Conservation (phyloP, 2,329 filamentous ascomycete genomes). For the Aspergillus sp. region DNA sequence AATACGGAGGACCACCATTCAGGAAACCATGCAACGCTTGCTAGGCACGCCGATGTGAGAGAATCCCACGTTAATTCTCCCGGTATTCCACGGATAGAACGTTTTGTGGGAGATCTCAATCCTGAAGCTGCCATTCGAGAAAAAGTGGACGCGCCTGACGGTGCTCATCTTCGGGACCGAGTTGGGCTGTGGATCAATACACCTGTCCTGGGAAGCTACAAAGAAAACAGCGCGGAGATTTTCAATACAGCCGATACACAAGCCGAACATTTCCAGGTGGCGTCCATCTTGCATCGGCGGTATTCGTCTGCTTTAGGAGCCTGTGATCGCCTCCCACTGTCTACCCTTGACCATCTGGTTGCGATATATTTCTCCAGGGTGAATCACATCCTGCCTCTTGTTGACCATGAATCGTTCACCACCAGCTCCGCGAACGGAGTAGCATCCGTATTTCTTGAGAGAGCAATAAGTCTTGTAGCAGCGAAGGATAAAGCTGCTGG, state of each 20-base stretch:
- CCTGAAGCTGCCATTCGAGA: slow-evolving; percentile 42
- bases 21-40: not conserved
- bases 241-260: not conserved
- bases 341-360: slow-evolving; percentile 33
- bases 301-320: slow-evolving; percentile 27
- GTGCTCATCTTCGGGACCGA: slow-evolving; percentile 27
- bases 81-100: slow-evolving; percentile 22
- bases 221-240: not conserved
- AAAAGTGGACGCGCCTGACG: slow-evolving; percentile 24
- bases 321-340: slow-evolving; percentile 31
- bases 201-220: slow-evolving; percentile 12
- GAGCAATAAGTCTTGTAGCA: slow-evolving; percentile 42
- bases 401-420: slow-evolving; percentile 31
- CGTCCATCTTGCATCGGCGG: slow-evolving; percentile 24
- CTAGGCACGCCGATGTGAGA: not conserved
- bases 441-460: slow-evolving; percentile 37
- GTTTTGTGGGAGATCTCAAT: slow-evolving; percentile 43
- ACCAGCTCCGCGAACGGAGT: slow-evolving; percentile 21
- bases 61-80: slow-evolving; percentile 1
- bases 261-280: slow-evolving; percentile 9
- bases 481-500: slow-evolving; percentile 37
- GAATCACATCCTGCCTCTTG: slow-evolving; percentile 39
- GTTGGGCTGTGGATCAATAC: slow-evolving; percentile 36
- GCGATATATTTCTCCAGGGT: slow-evolving; percentile 39
- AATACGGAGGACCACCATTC: not conserved